These are phyloP conservation scores for Vigna radiata DNA, from an alignment of 306 rosid genomes.

Conservation along the genomic window DNA sequence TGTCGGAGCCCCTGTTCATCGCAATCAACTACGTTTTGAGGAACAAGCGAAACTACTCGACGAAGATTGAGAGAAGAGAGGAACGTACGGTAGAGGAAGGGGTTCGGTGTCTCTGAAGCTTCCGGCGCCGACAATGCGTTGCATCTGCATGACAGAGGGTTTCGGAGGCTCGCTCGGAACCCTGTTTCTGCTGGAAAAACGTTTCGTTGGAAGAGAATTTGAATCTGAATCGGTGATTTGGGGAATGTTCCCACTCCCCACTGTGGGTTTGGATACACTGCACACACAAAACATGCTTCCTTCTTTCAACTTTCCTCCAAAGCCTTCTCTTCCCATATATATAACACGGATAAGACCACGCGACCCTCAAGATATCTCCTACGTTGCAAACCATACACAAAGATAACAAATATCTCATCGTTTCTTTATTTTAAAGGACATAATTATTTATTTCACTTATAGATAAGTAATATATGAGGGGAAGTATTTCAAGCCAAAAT, in stretches of 20 bases:
- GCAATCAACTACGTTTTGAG: no score
- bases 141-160: conserved; percentile 67
- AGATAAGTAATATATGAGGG: neutral
- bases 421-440: neutral
- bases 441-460: neutral
- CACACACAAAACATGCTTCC: conserved; percentile 60
- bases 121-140: conserved; percentile 83
- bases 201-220: neutral
- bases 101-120: conserved; percentile 79
- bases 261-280: conserved; percentile 40
- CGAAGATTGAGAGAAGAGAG: neutral
- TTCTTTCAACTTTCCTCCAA: neutral
- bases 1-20: no score
- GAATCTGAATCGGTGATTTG: conserved; percentile 38
- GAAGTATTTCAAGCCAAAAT: neutral
- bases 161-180: conserved; percentile 44
- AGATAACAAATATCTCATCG: no score
- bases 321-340: neutral
- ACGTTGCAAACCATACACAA: no score
- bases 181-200: conserved; percentile 28
- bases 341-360: neutral
- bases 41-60: no score
- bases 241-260: conserved; percentile 51
- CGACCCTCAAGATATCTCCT: conserved; percentile 1
- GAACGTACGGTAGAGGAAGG: conserved; percentile 45